Evolutionary conservation across 345 rosid genomes (phyloP), one percentile per base, ranked within the genome.

Genomic region (Microcos paniculata): DNA sequence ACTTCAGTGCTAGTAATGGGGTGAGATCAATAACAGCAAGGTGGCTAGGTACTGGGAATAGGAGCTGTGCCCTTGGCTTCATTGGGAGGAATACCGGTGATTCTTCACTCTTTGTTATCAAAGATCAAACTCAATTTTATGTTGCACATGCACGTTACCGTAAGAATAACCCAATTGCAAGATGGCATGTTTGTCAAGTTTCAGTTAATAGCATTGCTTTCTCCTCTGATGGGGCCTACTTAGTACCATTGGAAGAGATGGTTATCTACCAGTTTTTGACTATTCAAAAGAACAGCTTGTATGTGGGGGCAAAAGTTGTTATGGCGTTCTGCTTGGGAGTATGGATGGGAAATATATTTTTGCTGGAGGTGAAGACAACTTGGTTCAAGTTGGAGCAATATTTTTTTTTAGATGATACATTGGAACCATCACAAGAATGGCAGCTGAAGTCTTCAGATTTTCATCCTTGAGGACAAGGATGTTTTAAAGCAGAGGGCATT

Each of bases 301-400:
- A 53, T 86, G 86, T 48, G 93, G 92, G 16, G 94, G 97, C 62
- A 86, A 90, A 87, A 88, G 94, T 81, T 92, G 90, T 69, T 92
- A 92, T 68, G 97, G 97, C 74, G 91, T 94, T 80, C 78, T 87
- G 46, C 76, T 84, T 79, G 82, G 81, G 94, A 96, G 99, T 82
- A 83, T 84, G 91, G 99, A 96, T 82, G 98, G 96, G 51, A 96
- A 96, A 78, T 96, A 96, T 82, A 83, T 96, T 78, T 85, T 96
- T 84, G 90, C 98, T 24, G 99, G 99, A 59, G 99, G 99, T 71
- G 99, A 96, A 87, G 99, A 96, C 80, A 98, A 96, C 83, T 82
- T 96, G 78, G 98, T 96, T 85, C 98, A 94, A 85, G 97, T 55
- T 96, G 99, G 99, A 94, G 99, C n/a, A n/a, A n/a, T n/a, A n/a